These are phyloP conservation scores for Kluyveromyces aestuarii DNA, from an alignment of 805 yeast genomes.

Conservation along the genomic window DNA sequence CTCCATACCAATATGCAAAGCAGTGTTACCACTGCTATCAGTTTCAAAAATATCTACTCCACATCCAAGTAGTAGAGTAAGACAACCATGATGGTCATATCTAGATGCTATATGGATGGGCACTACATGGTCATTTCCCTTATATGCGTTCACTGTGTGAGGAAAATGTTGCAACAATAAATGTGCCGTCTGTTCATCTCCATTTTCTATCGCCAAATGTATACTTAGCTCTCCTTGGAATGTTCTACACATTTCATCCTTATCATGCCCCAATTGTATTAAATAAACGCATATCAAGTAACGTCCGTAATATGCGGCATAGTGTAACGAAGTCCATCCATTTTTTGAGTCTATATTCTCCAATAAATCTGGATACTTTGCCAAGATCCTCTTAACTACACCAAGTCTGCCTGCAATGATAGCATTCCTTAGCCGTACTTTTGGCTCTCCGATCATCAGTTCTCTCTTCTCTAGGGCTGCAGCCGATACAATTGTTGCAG, in stretches of 20 bases:
- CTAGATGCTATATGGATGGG: constrained; percentile 64
- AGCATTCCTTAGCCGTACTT: constrained; percentile 58
- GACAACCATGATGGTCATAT: constrained; percentile 52
- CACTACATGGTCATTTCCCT: constrained; percentile 44
- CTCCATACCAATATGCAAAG: constrained; percentile 75
- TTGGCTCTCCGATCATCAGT: constrained; percentile 40
- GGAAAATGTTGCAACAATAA: constrained; percentile 60
- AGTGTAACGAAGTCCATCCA: constrained; percentile 82
- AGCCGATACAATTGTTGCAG: neutral
- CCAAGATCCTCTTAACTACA: constrained; percentile 56
- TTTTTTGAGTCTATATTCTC: constrained; percentile 58
- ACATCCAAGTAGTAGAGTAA: constrained; percentile 54
- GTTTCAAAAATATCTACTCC: constrained; percentile 70
- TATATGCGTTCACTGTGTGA: constrained; percentile 31
- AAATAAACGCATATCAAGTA: constrained; percentile 56
- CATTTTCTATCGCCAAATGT: constrained; percentile 57
- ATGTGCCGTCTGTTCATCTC: constrained; percentile 66
- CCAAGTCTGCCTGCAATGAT: constrained; percentile 51
- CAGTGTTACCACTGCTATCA: constrained; percentile 71
- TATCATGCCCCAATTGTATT: constrained; percentile 49
- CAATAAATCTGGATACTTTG: constrained; percentile 58
- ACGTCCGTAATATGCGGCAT: constrained; percentile 67
- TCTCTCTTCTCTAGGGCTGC: neutral
- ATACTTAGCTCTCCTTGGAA: constrained; percentile 56
- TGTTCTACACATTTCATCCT: constrained; percentile 39